A percentile compares a stretch with the other conserved stretches of the same genome.
Conservation (phyloP, 2,329 filamentous ascomycete species). For the Byssochlamys sp. region DNA sequence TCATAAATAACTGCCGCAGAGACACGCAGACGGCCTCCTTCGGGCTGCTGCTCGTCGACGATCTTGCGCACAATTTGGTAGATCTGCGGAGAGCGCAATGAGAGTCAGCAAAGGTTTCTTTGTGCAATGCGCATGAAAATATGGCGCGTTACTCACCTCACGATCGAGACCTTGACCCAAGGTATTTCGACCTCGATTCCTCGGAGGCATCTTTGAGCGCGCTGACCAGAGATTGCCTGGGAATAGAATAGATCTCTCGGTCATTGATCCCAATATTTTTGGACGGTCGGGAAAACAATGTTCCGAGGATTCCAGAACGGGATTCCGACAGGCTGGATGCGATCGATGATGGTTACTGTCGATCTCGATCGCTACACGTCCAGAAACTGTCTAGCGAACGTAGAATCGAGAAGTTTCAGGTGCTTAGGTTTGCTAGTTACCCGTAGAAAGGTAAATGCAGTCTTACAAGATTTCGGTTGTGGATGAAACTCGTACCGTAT, state of each 20-base stretch:
- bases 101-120: background rate
- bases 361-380: background rate
- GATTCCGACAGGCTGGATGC: background rate
- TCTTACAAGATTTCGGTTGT: background rate
- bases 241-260: background rate
- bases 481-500: background rate
- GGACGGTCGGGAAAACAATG: background rate
- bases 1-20: constrained; percentile 61
- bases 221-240: background rate
- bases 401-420: background rate
- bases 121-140: background rate
- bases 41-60: constrained; percentile 54
- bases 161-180: constrained; percentile 52
- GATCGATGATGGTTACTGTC: background rate
- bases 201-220: constrained; percentile 24
- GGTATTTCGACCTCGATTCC: constrained; percentile 35
- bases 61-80: constrained; percentile 72
- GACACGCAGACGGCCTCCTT: constrained; percentile 41
- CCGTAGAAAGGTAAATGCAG: background rate
- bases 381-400: background rate
- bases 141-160: constrained; percentile 38
- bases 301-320: background rate
- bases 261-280: background rate
- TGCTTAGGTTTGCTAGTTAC: background rate
- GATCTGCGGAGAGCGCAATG: constrained; percentile 38